Evolutionary conservation across 352 stramenopile species (phyloP), one percentile per base, ranked within the genome.

Genomic region (Discostella stelligera): DNA sequence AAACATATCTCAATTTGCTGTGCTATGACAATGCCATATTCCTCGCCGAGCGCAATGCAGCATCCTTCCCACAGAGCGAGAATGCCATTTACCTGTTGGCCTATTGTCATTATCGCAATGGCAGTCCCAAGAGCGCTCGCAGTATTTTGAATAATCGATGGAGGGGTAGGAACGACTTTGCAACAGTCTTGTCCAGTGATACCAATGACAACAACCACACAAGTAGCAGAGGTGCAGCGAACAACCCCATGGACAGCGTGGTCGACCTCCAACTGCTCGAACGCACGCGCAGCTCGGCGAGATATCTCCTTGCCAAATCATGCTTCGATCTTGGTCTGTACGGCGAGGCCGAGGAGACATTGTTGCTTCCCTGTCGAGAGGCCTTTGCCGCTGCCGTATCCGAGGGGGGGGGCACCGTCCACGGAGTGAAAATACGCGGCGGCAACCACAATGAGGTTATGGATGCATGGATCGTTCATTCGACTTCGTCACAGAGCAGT

Each of bases 341-440:
- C 58, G 78, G 86, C 0, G 94, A 97, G 63, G 96, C 95, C 0
- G 96, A 98, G 90, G 95, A 95, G 65, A 94, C 94, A 39, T 81
- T 98, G 27, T 72, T 97, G 14, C 2, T 69, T 32, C 59, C 84
- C 60, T 55, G 60, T 50, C 53, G 85, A 21, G 20, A 64, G 20
- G 39, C 77, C 77, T 93, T 64, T 75, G 52, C 54, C 37, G 67
- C 64, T 53, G 46, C 4, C 6, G 50, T 66, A 30, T 39, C 20
- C 39, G 32, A 14, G 32, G 37, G 32, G 18, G 23, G 18, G 25
- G 61, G 53, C 7, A 30, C 9, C 39, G 21, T 44, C 37, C 37
- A 44, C 13, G 59, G 46, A 8, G 32, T 49, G 10, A 75, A 77
- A 48, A 69, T 77, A 44, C 27, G 20, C 13, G 37, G 9, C 4